Base-by-base conservation (phyloP, 192 early-diverging fungal genomes). In the Gorgonomyces haynaldii region DNA sequence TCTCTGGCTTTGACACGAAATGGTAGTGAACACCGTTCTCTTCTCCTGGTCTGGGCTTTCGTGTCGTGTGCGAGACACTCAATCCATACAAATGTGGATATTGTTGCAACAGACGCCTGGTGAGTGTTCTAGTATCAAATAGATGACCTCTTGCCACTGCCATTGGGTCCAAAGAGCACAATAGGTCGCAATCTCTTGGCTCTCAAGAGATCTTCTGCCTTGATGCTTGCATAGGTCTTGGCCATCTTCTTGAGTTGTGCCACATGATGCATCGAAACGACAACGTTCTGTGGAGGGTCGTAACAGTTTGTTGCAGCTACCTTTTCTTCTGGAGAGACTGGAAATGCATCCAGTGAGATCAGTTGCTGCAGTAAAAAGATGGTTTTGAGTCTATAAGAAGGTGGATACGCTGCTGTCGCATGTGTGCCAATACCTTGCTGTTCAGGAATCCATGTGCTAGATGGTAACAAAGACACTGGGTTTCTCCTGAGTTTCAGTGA, bases 41-140 rank as follows among this genome's bases (percentile, higher is more conserved):
- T 45, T 81, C 78, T 9, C 68, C 72, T 34, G 57, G 51, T 5
- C 78, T 58, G n/a, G 76, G 75, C 12, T 28, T 42, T 15, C 78
- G 61, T 4, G 78, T 76, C 7, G 78, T 81, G 49, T 79, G 75
- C 2, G 70, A 70, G 13, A 76, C 53, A 3, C 53, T 45, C 30
- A 60, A 24, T 2, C 64, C 70, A 40, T 65, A 80, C 3, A 72
- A 53, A 25, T 65, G 52, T 5, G 75, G 75, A 42, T 58, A 62
- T 10, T 64, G 51, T 27, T 31, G 31, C 26, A 69, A 34, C 9
- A 77, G 56, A 6, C 58, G 54, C 6, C 31, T 46, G 8, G 62
- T 54, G 12, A 76, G 56, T 8, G 76, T 67, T 27, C 65, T 64
- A n/a, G 7, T 23, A 19, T 6, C n/a, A 24, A 0, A 22, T 16